Percentiles rank a stretch among this genome's conserved stretches.
phyloP scores from a whole-genome alignment of 352 stramenopile species.

The Pythium utonaiense region DNA sequence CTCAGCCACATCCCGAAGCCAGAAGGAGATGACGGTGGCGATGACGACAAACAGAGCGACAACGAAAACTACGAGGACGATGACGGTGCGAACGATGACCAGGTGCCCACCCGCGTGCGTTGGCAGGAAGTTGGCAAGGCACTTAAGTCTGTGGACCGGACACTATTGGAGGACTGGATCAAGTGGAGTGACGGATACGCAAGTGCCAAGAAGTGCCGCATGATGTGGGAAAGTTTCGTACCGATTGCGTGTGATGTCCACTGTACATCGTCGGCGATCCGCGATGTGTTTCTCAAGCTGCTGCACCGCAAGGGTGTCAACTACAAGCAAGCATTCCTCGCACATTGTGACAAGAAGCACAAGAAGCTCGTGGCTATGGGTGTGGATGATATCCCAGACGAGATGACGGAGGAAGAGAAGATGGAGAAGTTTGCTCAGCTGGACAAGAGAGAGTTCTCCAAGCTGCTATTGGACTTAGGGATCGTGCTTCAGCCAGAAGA shows the following conservation, averaged over 20 bases:
- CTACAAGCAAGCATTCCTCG: slow-evolving; percentile 77
- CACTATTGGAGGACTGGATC: slow-evolving; percentile 79
- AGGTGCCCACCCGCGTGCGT: slow-evolving; percentile 33
- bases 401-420: slow-evolving; percentile 62
- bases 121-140: slow-evolving; percentile 85
- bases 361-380: slow-evolving; percentile 48
- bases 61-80: slow-evolving; percentile 27
- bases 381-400: slow-evolving; percentile 53
- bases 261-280: slow-evolving; percentile 79
- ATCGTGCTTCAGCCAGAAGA: slow-evolving; percentile 83
- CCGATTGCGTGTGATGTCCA: slow-evolving; percentile 87
- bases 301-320: slow-evolving; percentile 85
- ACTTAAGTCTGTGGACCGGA: slow-evolving; percentile 85
- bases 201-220: slow-evolving; percentile 43
- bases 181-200: slow-evolving; percentile 76
- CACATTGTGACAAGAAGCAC: slow-evolving; percentile 59
- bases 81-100: slow-evolving; percentile 28
- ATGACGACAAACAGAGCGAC: slow-evolving; percentile 29
- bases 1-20: slow-evolving; percentile 65
- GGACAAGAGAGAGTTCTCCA: slow-evolving; percentile 45
- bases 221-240: slow-evolving; percentile 85
- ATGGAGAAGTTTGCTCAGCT: slow-evolving; percentile 55
- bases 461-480: slow-evolving; percentile 62
- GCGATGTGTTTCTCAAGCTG: slow-evolving; percentile 90
- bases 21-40: slow-evolving; percentile 9